Evolutionary conservation across 805 yeast genomes (phyloP).

Genomic region (Pichia paraexigua): DNA sequence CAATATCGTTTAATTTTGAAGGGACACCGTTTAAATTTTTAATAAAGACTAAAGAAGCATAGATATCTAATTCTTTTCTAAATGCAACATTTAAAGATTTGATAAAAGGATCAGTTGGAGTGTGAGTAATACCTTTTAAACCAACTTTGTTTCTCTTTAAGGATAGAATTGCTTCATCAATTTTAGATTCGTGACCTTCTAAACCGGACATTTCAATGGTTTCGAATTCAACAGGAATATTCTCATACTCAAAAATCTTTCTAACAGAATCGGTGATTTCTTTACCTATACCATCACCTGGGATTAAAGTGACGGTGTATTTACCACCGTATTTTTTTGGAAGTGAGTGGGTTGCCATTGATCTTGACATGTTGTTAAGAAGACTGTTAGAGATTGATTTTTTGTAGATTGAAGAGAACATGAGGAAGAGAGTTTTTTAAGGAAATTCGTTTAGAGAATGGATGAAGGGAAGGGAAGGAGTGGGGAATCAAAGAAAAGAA

Average conservation of each 20-base stretch:
- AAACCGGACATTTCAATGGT: slow-evolving; percentile 60
- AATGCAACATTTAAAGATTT: slow-evolving; percentile 92
- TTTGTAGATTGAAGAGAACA: slow-evolving; percentile 22
- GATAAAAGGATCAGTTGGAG: slow-evolving; percentile 70
- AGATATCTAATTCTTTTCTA: slow-evolving; percentile 92
- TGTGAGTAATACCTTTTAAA: slow-evolving; percentile 90
- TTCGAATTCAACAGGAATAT: slow-evolving; percentile 93
- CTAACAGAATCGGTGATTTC: slow-evolving; percentile 92
- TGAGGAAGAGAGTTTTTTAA: slow-evolving; percentile 7
- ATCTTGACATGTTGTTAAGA: slow-evolving; percentile 16
- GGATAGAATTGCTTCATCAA: slow-evolving; percentile 80
- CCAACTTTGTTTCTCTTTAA: slow-evolving; percentile 95
- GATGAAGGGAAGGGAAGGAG: too few relatives aligned
- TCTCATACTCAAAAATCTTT: slow-evolving; percentile 78
- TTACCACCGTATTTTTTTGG: slow-evolving; percentile 94
- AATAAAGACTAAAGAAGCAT: slow-evolving; percentile 90
- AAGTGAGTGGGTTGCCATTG: slow-evolving; percentile 32
- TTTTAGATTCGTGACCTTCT: slow-evolving; percentile 40
- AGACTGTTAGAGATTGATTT: slow-evolving; percentile 10
- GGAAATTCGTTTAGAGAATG: too few relatives aligned
- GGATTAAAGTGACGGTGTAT: slow-evolving; percentile 88
- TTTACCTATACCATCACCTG: slow-evolving; percentile 98
- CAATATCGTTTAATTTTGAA: slow-evolving; percentile 81
- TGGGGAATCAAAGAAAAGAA: neutral
- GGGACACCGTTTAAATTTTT: slow-evolving; percentile 92